Conservation (phyloP, 164 flowering plant genomes). For the Aristolochia fimbriata region DNA sequence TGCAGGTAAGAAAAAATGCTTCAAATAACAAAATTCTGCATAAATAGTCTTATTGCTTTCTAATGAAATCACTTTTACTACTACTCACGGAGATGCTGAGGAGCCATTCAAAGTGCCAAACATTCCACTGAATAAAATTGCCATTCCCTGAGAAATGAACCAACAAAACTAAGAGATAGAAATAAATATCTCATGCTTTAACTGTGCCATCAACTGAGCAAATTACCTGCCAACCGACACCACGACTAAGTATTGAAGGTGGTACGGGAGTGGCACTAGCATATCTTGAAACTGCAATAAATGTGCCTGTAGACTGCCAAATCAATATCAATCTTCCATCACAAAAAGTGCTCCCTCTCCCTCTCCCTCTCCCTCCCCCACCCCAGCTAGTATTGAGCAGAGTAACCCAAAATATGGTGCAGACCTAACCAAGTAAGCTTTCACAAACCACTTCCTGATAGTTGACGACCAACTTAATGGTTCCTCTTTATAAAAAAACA, state of each 20-base stretch:
- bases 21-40: too few relatives aligned
- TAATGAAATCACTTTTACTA: too few relatives aligned
- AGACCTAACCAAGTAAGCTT: too few relatives aligned
- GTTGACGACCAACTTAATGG: too few relatives aligned
- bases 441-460: too few relatives aligned
- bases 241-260: conserved; percentile 66
- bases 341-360: too few relatives aligned
- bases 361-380: too few relatives aligned
- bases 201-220: neutral
- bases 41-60: too few relatives aligned
- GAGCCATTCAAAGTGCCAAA: conserved; percentile 74
- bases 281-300: conserved; percentile 52
- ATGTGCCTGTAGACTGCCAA: conserved; percentile 66
- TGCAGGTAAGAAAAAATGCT: neutral
- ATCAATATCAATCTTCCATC: neutral
- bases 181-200: neutral
- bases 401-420: too few relatives aligned
- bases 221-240: conserved; percentile 74
- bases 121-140: conserved; percentile 55
- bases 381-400: too few relatives aligned
- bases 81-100: conserved; percentile 65
- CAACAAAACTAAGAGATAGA: neutral
- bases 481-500: too few relatives aligned
- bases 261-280: conserved; percentile 80
- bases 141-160: conserved; percentile 53